These are phyloP conservation scores for Hypoxylon rickii DNA, from an alignment of 495 filamentous ascomycete species.

Conservation along the genomic window DNA sequence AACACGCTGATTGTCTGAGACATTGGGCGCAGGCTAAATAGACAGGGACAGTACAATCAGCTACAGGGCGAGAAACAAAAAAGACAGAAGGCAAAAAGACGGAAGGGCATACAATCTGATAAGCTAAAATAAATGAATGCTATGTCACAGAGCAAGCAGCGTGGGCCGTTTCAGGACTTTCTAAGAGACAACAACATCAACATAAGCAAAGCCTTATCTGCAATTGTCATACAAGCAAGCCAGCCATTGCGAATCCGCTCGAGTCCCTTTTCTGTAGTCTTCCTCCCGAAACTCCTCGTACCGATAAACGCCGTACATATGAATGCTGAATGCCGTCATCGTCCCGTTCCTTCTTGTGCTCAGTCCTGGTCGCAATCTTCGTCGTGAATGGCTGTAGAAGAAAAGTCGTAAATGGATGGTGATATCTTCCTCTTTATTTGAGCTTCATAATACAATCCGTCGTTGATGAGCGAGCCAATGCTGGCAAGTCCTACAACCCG, in stretches of 20 bases:
- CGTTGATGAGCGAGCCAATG: slow-evolving; percentile 3
- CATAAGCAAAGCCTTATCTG: slow-evolving; percentile 19
- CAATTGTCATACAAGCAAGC: slow-evolving; percentile 9
- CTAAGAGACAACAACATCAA: slow-evolving; percentile 20
- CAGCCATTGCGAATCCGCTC: slow-evolving; percentile 24
- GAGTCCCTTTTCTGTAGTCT: slow-evolving; percentile 20
- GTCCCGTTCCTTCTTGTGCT: slow-evolving; percentile 17
- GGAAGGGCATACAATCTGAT: slow-evolving; percentile 13
- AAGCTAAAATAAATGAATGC: slow-evolving; percentile 31
- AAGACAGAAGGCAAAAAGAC: neutral
- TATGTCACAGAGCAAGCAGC: slow-evolving; percentile 21
- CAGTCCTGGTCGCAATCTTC: slow-evolving; percentile 27
- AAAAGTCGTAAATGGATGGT: slow-evolving; percentile 21
- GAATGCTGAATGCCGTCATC: slow-evolving; percentile 32
- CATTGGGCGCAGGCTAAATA: too few relatives aligned
- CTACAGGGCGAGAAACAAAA: neutral
- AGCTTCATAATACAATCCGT: slow-evolving; percentile 24
- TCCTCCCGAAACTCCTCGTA: slow-evolving; percentile 20
- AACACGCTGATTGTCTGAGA: too few relatives aligned
- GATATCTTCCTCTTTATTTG: slow-evolving; percentile 8
- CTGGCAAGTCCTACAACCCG: neutral
- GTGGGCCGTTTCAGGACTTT: slow-evolving; percentile 21
- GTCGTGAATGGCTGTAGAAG: slow-evolving; percentile 20
- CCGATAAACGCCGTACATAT: slow-evolving; percentile 35
- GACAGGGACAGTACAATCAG: too few relatives aligned